These are phyloP conservation scores for Corymbia citriodora DNA, from an alignment of 441 rosid genomes.

Conservation along the genomic window DNA sequence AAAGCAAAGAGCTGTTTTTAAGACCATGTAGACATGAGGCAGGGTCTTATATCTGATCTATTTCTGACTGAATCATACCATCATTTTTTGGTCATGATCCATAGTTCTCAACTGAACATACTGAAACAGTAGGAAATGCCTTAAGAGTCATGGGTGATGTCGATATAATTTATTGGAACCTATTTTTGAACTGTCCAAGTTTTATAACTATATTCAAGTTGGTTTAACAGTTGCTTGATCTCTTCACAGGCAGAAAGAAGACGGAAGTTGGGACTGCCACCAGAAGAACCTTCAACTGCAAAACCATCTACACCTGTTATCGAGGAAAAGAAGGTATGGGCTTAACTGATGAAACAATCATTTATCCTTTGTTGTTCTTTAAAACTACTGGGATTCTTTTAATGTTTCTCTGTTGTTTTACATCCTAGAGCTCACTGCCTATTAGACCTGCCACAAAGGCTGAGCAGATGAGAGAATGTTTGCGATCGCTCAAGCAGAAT, in stretches of 20 bases:
- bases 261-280: constrained; percentile 89
- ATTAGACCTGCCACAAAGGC: constrained; percentile 87
- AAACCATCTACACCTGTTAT: constrained; percentile 64
- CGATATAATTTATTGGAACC: background rate
- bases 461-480: constrained; percentile 91
- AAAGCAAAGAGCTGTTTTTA: background rate
- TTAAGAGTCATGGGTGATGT: background rate
- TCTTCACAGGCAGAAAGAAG: constrained; percentile 89
- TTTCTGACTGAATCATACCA: background rate
- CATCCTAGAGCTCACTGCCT: constrained; percentile 68
- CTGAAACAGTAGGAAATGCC: background rate
- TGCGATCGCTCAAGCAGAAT: constrained; percentile 84
- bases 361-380: background rate
- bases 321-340: constrained; percentile 76
- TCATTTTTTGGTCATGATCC: background rate
- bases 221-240: background rate
- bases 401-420: background rate
- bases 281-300: constrained; percentile 66
- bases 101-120: background rate
- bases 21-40: background rate
- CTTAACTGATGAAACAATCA: background rate
- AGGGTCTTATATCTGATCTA: background rate
- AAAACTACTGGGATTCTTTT: background rate
- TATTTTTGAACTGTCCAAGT: background rate
- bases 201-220: background rate